Evolutionary conservation across 2,329 filamentous ascomycete species (phyloP).

Genomic region (Monosporascus ibericus): DNA sequence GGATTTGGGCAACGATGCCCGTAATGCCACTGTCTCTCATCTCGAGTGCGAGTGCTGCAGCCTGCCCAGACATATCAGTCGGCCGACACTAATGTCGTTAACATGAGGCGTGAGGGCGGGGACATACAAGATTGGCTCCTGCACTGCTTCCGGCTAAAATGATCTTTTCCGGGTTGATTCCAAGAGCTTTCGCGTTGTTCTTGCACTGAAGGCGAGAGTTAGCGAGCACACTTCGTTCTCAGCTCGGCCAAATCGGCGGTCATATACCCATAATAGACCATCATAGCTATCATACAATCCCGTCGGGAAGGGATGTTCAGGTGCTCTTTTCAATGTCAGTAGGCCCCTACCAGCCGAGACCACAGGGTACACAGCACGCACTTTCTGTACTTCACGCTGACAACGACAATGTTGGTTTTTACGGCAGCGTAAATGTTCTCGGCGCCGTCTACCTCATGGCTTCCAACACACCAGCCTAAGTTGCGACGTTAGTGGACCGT

Average conservation of each 20-base stretch:
- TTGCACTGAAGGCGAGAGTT: conserved; percentile 34
- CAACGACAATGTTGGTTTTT: conserved; percentile 27
- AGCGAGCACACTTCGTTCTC: conserved; percentile 24
- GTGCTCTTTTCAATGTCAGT: conserved; percentile 35
- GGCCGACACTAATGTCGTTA: too few relatives aligned
- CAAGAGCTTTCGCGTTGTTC: conserved; percentile 34
- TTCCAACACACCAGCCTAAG: conserved; percentile 25
- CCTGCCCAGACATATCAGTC: conserved; percentile 8
- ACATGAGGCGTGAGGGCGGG: background rate
- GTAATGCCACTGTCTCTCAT: conserved; percentile 26
- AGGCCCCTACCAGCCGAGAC: background rate
- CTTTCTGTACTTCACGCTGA: conserved; percentile 33
- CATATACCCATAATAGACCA: conserved; percentile 33
- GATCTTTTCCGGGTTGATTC: conserved; percentile 29
- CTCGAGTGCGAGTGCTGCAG: conserved; percentile 22
- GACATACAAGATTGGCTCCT: conserved; percentile 38
- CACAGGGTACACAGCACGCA: conserved; percentile 9
- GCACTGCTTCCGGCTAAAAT: conserved; percentile 44
- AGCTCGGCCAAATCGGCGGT: conserved; percentile 12
- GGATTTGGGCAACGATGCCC: conserved; percentile 27
- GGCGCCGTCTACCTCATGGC: conserved; percentile 27
- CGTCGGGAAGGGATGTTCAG: conserved; percentile 43
- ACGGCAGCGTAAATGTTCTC: conserved; percentile 30
- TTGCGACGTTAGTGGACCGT: background rate
- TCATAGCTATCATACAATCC: conserved; percentile 46